These are phyloP conservation scores for Calonectria honghensis DNA, from an alignment of 2,329 filamentous ascomycete species.

Conservation along the genomic window DNA sequence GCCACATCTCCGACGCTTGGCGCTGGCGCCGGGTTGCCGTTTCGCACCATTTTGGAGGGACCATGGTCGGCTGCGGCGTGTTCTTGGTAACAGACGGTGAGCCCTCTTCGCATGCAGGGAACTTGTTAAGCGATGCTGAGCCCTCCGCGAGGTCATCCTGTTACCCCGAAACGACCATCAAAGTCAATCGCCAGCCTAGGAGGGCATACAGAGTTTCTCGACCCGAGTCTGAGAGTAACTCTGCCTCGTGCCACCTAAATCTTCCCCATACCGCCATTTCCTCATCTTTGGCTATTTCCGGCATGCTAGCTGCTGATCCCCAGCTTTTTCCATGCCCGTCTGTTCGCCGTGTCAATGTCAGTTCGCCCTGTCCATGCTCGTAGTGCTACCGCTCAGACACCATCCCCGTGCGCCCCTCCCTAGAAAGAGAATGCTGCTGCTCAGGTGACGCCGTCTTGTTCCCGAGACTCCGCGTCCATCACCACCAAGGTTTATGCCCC, in stretches of 20 bases:
- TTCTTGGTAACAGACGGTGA: conserved; percentile 9
- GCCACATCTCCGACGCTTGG: conserved; percentile 29
- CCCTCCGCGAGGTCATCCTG: background rate
- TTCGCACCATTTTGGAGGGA: background rate
- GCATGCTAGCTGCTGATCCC: background rate
- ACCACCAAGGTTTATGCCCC: conserved; percentile 11
- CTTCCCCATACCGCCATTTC: conserved; percentile 18
- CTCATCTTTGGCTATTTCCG: conserved; percentile 14
- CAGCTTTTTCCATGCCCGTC: background rate
- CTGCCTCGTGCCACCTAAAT: background rate
- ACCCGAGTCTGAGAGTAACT: conserved; percentile 4
- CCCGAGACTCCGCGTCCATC: conserved; percentile 4
- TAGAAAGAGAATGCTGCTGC: background rate
- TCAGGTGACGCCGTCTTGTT: background rate
- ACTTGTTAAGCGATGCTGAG: conserved; percentile 14
- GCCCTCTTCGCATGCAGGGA: conserved; percentile 7
- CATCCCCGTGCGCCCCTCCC: background rate
- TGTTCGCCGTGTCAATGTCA: background rate
- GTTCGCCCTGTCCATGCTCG: background rate
- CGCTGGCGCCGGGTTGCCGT: conserved; percentile 23
- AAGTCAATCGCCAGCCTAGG: conserved; percentile 17
- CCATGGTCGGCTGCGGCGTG: background rate
- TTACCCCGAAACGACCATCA: conserved; percentile 5
- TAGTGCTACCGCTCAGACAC: background rate
- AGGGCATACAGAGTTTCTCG: conserved; percentile 12